These are phyloP conservation scores for Neoscytalidium dimidiatum DNA, from an alignment of 2,329 filamentous ascomycete species.

Conservation along the genomic window DNA sequence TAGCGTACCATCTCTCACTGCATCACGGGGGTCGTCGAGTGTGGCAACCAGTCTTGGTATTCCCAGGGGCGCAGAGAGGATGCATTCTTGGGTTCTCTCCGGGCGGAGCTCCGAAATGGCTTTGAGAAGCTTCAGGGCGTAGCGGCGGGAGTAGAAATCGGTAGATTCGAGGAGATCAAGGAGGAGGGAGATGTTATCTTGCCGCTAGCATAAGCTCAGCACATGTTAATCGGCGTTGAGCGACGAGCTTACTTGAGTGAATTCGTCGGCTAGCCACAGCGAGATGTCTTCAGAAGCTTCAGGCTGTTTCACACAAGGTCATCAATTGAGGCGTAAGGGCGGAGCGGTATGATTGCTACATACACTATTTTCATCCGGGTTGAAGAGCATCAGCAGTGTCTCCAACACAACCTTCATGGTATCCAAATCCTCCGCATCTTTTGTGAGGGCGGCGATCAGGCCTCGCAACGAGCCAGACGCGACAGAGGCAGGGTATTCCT, in stretches of 20 bases:
- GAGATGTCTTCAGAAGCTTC: constrained; percentile 96
- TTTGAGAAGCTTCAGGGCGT: constrained; percentile 84
- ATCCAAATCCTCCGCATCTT: constrained; percentile 92
- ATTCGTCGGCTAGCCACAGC: constrained; percentile 95
- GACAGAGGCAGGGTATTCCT: constrained; percentile 93
- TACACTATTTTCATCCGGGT: constrained; percentile 63
- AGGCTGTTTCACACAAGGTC: constrained; percentile 56
- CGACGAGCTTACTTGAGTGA: constrained; percentile 71
- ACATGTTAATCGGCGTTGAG: constrained; percentile 26
- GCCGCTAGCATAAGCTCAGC: constrained; percentile 66
- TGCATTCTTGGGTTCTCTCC: constrained; percentile 91
- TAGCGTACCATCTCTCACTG: constrained; percentile 71
- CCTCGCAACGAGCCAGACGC: constrained; percentile 89
- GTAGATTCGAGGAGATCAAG: constrained; percentile 83
- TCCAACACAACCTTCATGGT: constrained; percentile 94
- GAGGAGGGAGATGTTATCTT: constrained; percentile 92
- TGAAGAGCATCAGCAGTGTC: constrained; percentile 92
- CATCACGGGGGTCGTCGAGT: constrained; percentile 83
- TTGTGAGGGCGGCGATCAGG: constrained; percentile 79
- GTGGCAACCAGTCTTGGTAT: constrained; percentile 82
- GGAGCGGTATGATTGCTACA: constrained; percentile 30
- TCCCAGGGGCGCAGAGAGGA: constrained; percentile 84
- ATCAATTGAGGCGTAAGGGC: neutral
- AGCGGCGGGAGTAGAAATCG: constrained; percentile 90
- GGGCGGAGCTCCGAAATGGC: constrained; percentile 83